Evolutionary conservation across 257 asterid genomes (phyloP).

Genomic region (Capsicum baccatum): DNA sequence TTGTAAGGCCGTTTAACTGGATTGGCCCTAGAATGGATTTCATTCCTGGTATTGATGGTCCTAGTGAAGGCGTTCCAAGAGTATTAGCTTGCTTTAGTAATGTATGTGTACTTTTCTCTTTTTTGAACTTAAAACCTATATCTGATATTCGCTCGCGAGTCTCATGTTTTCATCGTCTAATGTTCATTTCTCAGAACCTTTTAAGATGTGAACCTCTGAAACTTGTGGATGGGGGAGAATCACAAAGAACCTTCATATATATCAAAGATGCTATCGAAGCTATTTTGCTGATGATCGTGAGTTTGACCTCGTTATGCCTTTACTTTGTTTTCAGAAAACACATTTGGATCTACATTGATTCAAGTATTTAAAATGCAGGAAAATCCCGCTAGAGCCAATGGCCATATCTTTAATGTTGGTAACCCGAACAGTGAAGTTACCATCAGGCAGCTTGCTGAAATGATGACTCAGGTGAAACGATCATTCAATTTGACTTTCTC

Average conservation of each 20-base stretch:
- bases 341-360: conserved; percentile 32
- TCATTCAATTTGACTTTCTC: neutral
- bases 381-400: conserved; percentile 92
- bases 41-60: conserved; percentile 97
- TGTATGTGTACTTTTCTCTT: conserved; percentile 44
- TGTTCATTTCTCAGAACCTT: conserved; percentile 62
- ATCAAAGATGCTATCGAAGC: conserved; percentile 96
- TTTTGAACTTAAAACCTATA: neutral
- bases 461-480: conserved; percentile 82
- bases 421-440: conserved; percentile 96
- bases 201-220: conserved; percentile 86
- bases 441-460: conserved; percentile 93
- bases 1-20: conserved; percentile 98
- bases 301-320: conserved; percentile 38
- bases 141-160: conserved; percentile 27
- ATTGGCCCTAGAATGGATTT: conserved; percentile 99
- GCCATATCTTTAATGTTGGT: conserved; percentile 92
- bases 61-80: conserved; percentile 97
- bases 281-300: conserved; percentile 84
- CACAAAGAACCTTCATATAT: conserved; percentile 91
- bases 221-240: conserved; percentile 95
- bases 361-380: conserved; percentile 53
- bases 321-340: neutral
- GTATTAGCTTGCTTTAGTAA: conserved; percentile 98
- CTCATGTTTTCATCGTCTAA: conserved; percentile 23